Evolutionary conservation across 2,329 filamentous ascomycete genomes (phyloP), one percentile per base, ranked within the genome.

Genomic region (Aspergillus sclerotialis): DNA sequence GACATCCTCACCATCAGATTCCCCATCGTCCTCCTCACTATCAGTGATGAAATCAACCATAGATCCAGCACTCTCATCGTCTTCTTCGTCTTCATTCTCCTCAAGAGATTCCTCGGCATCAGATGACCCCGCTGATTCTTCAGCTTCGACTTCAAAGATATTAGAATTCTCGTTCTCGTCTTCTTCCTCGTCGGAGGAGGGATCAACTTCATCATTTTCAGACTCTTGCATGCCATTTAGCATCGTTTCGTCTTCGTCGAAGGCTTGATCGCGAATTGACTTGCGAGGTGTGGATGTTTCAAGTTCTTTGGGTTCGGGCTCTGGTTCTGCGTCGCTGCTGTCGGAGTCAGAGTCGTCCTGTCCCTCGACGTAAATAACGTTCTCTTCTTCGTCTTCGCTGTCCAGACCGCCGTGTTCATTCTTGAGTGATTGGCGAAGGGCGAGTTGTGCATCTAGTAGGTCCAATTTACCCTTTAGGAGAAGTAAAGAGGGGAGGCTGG

Each of bases 391-490:
- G 25, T 82, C 80, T 6, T 83, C 62, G 28, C 65, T 63, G 14
- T 61, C 59, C 48, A 58, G 43, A n/a, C 49, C 50, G 30, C 61
- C 53, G 10, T 52, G 50, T 4, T 59, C 56, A 31, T 65, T 72
- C 51, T 82, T 78, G 62, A 88, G 78, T 41, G 74, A 76, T 50
- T 78, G 78, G 32, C 92, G 74, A 49, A 94, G 67, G 50, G 85
- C 78, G 60, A 96, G 81, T 64, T 98, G 92, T 5, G 86, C 82
- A 52, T 92, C 84, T 31, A 96, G 73, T 77, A 98, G 86, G 56
- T 96, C 90, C 19, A 98, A 73, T 63, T 95, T 94, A 15, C 92
- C 92, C 68, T 95, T 95, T 40, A 98, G 73, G 13, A 89, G 77
- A 23, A 98, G 70, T 29, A 98, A 69, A 45, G 84, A 86, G 42